These are phyloP conservation scores for Solanum gandarillasii DNA, from an alignment of 257 asterid genomes.

Conservation along the genomic window DNA sequence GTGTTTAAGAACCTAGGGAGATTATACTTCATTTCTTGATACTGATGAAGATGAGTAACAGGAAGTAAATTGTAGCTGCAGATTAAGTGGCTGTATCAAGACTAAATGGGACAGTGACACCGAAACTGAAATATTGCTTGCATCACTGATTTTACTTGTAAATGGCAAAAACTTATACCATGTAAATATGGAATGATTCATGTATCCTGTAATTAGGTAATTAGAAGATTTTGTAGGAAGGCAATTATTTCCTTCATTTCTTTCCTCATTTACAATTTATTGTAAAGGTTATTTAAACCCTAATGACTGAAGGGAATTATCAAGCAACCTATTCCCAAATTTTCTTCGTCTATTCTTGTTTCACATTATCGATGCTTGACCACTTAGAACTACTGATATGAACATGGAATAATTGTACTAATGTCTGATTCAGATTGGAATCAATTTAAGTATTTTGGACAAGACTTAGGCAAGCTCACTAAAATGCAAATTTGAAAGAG, in stretches of 20 bases:
- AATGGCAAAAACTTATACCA: background rate
- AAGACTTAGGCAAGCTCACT: background rate
- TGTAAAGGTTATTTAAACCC: background rate
- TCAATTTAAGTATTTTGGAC: background rate
- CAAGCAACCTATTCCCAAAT: background rate
- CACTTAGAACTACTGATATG: background rate
- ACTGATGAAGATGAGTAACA: background rate
- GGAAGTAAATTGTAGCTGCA: background rate
- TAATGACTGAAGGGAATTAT: background rate
- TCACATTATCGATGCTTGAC: background rate
- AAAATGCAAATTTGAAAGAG: background rate
- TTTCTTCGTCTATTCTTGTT: background rate
- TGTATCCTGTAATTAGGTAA: background rate
- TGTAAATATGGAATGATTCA: background rate
- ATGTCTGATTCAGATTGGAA: background rate
- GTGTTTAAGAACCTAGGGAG: background rate
- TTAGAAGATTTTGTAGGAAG: background rate
- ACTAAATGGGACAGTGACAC: background rate
- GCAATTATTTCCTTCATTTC: background rate
- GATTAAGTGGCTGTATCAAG: background rate
- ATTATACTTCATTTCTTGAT: background rate
- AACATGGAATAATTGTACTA: background rate
- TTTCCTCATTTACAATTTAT: background rate
- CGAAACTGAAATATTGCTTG: background rate
- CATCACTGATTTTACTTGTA: background rate